Evolutionary conservation across 208 protist species (phyloP).

Genomic region (Trichomonas vaginalis): DNA sequence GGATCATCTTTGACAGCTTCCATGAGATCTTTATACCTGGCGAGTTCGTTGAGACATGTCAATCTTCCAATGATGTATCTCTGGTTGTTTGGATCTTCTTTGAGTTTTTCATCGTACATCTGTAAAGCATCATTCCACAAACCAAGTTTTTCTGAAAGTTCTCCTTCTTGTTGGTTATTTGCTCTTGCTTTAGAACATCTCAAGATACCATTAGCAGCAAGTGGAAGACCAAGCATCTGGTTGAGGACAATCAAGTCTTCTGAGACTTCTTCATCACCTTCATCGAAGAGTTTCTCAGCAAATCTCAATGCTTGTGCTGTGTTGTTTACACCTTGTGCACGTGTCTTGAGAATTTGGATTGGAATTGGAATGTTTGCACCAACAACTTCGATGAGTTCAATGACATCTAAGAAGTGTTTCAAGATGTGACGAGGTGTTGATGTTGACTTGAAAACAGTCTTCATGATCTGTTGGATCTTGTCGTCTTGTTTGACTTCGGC

Average conservation of each 20-base stretch:
- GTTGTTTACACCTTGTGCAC: neutral
- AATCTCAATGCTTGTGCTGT: neutral
- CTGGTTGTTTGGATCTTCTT: neutral
- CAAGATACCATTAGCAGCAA: conserved; percentile 1
- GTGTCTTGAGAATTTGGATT: neutral
- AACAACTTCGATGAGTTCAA: neutral
- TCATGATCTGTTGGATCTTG: neutral
- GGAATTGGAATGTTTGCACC: neutral
- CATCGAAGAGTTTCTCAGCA: neutral
- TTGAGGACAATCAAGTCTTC: neutral
- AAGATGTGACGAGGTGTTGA: neutral
- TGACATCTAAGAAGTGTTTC: neutral
- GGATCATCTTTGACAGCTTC: neutral
- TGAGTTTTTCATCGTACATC: neutral
- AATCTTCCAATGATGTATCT: neutral
- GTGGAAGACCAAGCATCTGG: neutral
- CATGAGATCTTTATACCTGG: neutral
- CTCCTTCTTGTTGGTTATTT: neutral
- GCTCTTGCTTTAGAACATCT: neutral
- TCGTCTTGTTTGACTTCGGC: neutral
- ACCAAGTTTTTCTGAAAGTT: neutral
- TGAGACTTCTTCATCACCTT: neutral
- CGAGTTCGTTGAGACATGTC: neutral
- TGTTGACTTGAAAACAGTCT: neutral
- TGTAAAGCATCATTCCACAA: neutral